Percentiles rank a stretch among this genome's conserved stretches.
These are phyloP conservation scores for Phytophthora europaea DNA, from an alignment of 352 stramenopile species.

Conservation along the genomic window DNA sequence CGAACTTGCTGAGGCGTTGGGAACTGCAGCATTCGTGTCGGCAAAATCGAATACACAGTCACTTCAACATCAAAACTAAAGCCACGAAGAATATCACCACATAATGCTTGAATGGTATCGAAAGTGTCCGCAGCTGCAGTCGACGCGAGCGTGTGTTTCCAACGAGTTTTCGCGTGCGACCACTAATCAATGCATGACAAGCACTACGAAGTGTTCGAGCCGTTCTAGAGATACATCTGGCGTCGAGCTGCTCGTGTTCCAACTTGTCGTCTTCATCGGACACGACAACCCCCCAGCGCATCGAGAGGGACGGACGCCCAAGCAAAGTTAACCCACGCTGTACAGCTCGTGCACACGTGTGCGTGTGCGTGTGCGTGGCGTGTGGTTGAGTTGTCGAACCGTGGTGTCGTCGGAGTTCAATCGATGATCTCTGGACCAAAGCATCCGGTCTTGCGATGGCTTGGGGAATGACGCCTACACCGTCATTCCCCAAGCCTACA, in stretches of 20 bases:
- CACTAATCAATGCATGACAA: conserved; percentile 19
- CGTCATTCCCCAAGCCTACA: too few relatives aligned
- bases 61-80: too few relatives aligned
- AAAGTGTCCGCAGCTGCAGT: conserved; percentile 17
- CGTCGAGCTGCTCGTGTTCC: conserved; percentile 15
- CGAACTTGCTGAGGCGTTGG: background rate
- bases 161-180: conserved; percentile 9
- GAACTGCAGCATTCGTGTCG: background rate
- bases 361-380: background rate
- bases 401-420: conserved; percentile 13
- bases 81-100: too few relatives aligned
- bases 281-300: conserved; percentile 8
- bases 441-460: too few relatives aligned
- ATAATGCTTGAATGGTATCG: background rate
- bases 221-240: conserved; percentile 27
- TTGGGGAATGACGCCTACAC: too few relatives aligned
- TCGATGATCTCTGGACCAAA: background rate
- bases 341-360: conserved; percentile 13
- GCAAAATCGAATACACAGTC: background rate
- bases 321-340: conserved; percentile 38
- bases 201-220: background rate
- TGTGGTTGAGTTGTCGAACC: conserved; percentile 10
- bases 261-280: conserved; percentile 13
- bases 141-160: background rate
- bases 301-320: background rate